A percentile compares a stretch with the other conserved stretches of the same genome.
Conservation (phyloP, 1,284 basidiomycete species). For the Ustilago trichophora region DNA sequence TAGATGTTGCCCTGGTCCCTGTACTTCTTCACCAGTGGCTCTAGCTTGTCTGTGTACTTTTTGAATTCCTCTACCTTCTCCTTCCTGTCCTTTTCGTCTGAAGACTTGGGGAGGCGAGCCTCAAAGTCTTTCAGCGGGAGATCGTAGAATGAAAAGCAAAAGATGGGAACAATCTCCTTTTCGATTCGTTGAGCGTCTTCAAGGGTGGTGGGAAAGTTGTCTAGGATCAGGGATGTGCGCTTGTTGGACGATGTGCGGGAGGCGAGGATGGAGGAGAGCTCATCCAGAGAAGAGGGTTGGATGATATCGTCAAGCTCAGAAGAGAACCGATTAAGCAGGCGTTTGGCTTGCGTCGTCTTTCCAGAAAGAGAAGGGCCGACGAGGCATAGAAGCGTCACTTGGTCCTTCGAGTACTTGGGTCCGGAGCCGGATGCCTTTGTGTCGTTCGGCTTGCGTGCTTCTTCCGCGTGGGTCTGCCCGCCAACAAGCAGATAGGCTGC, state of each 20-base stretch:
- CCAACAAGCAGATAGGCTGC: slow-evolving; percentile 23
- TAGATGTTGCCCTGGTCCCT: slow-evolving; percentile 52
- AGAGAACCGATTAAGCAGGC: slow-evolving; percentile 41
- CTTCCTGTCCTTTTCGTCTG: slow-evolving; percentile 8
- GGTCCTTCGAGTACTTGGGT: slow-evolving; percentile 28
- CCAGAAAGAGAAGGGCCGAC: slow-evolving; percentile 43
- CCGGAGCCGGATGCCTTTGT: neutral
- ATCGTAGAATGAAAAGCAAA: slow-evolving; percentile 54
- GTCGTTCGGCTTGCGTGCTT: slow-evolving; percentile 8
- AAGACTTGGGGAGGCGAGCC: slow-evolving; percentile 20
- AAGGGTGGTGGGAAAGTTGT: slow-evolving; percentile 46
- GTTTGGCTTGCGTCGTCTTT: slow-evolving; percentile 48
- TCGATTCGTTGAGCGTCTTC: slow-evolving; percentile 45
- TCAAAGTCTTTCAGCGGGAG: slow-evolving; percentile 36
- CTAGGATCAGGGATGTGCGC: slow-evolving; percentile 41
- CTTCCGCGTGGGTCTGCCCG: slow-evolving; percentile 21
- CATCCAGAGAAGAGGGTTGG: slow-evolving; percentile 14
- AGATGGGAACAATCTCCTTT: slow-evolving; percentile 46
- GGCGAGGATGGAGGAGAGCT: slow-evolving; percentile 19
- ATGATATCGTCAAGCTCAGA: slow-evolving; percentile 27
- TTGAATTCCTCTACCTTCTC: slow-evolving; percentile 43
- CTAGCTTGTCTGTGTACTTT: slow-evolving; percentile 8
- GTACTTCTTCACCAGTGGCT: slow-evolving; percentile 45
- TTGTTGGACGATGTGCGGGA: slow-evolving; percentile 8
- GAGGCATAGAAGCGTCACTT: slow-evolving; percentile 37